Evolutionary conservation across 1,284 basidiomycete genomes (phyloP).

Genomic region (Melampsora larici-populina): DNA sequence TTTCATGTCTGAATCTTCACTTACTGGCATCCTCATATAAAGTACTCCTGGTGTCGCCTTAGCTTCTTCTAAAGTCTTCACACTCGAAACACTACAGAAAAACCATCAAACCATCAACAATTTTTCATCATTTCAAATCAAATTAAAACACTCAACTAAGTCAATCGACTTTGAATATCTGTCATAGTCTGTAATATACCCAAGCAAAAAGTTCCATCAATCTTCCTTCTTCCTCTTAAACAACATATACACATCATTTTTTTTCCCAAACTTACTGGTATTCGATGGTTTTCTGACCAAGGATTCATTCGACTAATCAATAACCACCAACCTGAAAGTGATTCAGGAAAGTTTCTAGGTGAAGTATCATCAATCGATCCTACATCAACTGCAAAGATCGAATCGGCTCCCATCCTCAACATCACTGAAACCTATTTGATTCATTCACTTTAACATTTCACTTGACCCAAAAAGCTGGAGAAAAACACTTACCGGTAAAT

Average conservation of each 20-base stretch:
- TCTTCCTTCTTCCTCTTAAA: too few species aligned
- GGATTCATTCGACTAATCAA: constrained; percentile 75
- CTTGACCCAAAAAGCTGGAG: neutral
- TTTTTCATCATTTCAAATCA: neutral
- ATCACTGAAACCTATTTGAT: constrained; percentile 73
- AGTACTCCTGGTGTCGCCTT: constrained; percentile 81
- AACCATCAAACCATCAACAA: constrained; percentile 36
- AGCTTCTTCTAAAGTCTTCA: constrained; percentile 89
- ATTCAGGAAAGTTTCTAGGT: constrained; percentile 88
- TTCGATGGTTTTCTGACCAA: constrained; percentile 46
- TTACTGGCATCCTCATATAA: constrained; percentile 90
- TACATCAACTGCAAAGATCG: constrained; percentile 93
- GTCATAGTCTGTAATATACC: constrained; percentile 90
- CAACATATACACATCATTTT: too few species aligned
- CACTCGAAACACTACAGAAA: constrained; percentile 78
- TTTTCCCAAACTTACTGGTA: constrained; percentile 15
- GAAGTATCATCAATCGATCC: constrained; percentile 94
- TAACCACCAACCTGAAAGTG: constrained; percentile 95
- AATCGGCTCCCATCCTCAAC: constrained; percentile 83
- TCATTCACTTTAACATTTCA: neutral
- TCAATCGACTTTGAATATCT: constrained; percentile 89
- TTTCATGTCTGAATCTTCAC: too few species aligned
- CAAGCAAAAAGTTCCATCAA: constrained; percentile 62
- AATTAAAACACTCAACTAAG: constrained; percentile 68
- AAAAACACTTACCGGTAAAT: constrained; percentile 66